Evolutionary conservation across 768 basidiomycete species (phyloP).

Genomic region (Hygrocybe coccinea): DNA sequence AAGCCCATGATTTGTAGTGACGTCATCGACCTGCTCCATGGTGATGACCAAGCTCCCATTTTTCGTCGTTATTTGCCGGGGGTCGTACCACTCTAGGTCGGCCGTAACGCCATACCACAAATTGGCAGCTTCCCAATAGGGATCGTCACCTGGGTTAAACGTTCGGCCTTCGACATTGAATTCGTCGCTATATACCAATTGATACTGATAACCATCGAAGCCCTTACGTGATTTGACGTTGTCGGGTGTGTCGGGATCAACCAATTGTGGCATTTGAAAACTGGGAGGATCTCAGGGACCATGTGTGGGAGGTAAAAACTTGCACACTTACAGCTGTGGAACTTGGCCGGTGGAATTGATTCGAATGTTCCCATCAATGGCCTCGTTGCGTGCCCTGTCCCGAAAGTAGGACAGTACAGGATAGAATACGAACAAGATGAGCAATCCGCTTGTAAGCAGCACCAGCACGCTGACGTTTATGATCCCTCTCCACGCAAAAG

Average conservation of each 20-base stretch:
- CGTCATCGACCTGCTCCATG: slow-evolving; percentile 42
- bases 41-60: slow-evolving; percentile 66
- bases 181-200: slow-evolving; percentile 73
- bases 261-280: slow-evolving; percentile 51
- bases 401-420: slow-evolving; percentile 58
- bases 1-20: slow-evolving; percentile 51
- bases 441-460: slow-evolving; percentile 53
- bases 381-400: slow-evolving; percentile 32
- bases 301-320: background rate
- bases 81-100: slow-evolving; percentile 77
- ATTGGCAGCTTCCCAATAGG: slow-evolving; percentile 67
- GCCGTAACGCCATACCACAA: slow-evolving; percentile 68
- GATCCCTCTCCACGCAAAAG: slow-evolving; percentile 45
- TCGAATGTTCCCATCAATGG: slow-evolving; percentile 57
- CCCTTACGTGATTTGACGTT: slow-evolving; percentile 57
- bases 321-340: slow-evolving; percentile 40
- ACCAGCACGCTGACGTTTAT: slow-evolving; percentile 68
- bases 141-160: slow-evolving; percentile 61
- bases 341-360: slow-evolving; percentile 70
- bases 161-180: slow-evolving; percentile 63
- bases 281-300: slow-evolving; percentile 8
- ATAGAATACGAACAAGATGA: slow-evolving; percentile 77
- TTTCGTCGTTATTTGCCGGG: slow-evolving; percentile 57
- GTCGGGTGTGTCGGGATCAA: slow-evolving; percentile 69
- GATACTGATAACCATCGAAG: slow-evolving; percentile 65